Conservation (phyloP, 106 monocot genomes). For the Agapanthus africanus region DNA sequence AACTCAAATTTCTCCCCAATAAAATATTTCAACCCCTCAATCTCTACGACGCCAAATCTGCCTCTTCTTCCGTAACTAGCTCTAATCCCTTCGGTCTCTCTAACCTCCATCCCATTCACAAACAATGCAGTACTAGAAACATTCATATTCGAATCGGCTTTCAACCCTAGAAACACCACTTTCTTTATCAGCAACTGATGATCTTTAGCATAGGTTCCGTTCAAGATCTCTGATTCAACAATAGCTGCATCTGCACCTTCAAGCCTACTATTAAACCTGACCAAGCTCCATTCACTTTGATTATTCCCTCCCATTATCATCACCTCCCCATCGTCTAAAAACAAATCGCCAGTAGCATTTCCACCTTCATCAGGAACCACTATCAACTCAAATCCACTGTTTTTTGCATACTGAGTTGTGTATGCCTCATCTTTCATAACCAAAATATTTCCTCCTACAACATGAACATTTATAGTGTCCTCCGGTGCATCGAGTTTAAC, state of each 20-base stretch:
- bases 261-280: conserved; percentile 21
- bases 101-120: neutral
- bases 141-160: neutral
- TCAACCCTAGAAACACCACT: conserved; percentile 25
- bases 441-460: conserved; percentile 27
- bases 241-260: conserved; percentile 12
- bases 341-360: conserved; percentile 29
- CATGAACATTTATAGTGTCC: conserved; percentile 48
- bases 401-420: conserved; percentile 19
- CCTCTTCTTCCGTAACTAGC: neutral
- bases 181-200: conserved; percentile 21
- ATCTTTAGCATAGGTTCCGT: conserved; percentile 24
- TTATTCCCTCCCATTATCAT: conserved; percentile 41
- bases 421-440: conserved; percentile 25
- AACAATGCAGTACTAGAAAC: neutral
- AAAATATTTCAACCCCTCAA: conserved; percentile 14
- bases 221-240: conserved; percentile 24
- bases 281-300: conserved; percentile 24
- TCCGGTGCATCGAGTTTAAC: conserved; percentile 39
- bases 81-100: neutral
- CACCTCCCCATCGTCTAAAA: conserved; percentile 40
- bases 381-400: conserved; percentile 31
- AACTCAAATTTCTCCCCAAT: conserved; percentile 22
- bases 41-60: conserved; percentile 6
- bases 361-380: conserved; percentile 30